A percentile compares a stretch with the other conserved stretches of the same genome.
Conservation (phyloP, 345 rosid species). For the Lagerstroemia speciosa region DNA sequence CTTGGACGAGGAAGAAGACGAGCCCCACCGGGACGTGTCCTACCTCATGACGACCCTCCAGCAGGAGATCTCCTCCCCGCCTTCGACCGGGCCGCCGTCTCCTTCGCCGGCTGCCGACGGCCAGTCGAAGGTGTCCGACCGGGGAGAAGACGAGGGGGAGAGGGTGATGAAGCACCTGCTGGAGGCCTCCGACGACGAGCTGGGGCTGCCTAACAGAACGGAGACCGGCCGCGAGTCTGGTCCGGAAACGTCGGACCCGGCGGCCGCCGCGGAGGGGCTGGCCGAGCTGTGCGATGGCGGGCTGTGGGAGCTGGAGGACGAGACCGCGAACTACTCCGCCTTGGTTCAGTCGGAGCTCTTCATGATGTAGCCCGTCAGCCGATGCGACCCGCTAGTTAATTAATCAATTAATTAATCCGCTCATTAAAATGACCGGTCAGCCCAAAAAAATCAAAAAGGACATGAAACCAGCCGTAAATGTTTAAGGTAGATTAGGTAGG, state of each 20-base stretch:
- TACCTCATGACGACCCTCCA: constrained; percentile 50
- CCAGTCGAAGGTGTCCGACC: constrained; percentile 13
- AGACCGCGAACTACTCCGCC: constrained; percentile 52
- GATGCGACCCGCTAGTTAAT: not conserved
- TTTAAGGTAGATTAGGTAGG: not conserved
- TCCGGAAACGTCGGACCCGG: constrained; percentile 14
- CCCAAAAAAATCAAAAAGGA: constrained; percentile 3
- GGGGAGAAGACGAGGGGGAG: constrained; percentile 30
- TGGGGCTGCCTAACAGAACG: constrained; percentile 58
- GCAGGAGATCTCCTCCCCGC: constrained; percentile 11
- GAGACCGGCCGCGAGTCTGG: constrained; percentile 13
- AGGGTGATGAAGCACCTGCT: constrained; percentile 64
- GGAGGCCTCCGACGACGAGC: constrained; percentile 88
- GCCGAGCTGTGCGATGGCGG: constrained; percentile 29
- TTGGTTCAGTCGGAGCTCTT: constrained; percentile 53
- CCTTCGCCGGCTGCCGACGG: constrained; percentile 19
- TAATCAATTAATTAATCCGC: not conserved
- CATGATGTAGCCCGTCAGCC: not conserved
- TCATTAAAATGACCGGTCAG: not conserved
- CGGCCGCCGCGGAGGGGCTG: constrained; percentile 23
- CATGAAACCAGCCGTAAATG: not conserved
- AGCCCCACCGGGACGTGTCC: constrained; percentile 37
- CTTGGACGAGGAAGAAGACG: constrained; percentile 1
- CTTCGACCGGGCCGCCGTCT: constrained; percentile 19
- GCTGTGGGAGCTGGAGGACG: constrained; percentile 77